phyloP scores from a whole-genome alignment of 1,284 basidiomycete genomes.

The Hemileia vastatrix region DNA sequence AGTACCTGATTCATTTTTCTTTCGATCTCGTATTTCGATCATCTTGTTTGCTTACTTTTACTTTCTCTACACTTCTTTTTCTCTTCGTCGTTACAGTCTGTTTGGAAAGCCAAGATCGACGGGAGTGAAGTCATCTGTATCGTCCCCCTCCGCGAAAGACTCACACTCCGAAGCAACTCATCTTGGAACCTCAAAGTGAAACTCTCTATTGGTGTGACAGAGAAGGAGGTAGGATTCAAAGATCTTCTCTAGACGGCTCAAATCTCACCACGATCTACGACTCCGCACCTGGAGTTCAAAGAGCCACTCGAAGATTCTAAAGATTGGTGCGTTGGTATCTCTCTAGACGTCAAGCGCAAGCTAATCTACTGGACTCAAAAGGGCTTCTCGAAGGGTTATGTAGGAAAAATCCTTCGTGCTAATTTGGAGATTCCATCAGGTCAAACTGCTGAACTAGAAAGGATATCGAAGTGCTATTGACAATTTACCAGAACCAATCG shows the following conservation, averaged over 20 bases:
- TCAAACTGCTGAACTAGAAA: too few relatives aligned
- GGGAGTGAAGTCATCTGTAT: too few relatives aligned
- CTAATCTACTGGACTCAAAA: slow-evolving; percentile 19
- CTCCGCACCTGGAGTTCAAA: slow-evolving; percentile 2
- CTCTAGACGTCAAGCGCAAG: slow-evolving; percentile 1
- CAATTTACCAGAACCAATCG: too few relatives aligned
- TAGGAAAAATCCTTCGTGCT: slow-evolving; percentile 8
- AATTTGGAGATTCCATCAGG: too few relatives aligned
- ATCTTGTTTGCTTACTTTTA: too few relatives aligned
- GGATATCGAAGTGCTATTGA: too few relatives aligned
- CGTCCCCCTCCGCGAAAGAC: too few relatives aligned
- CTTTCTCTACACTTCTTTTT: too few relatives aligned
- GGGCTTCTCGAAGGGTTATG: neutral
- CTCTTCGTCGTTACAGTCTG: too few relatives aligned
- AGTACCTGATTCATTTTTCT: neutral
- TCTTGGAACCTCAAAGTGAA: neutral
- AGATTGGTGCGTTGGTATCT: slow-evolving; percentile 8
- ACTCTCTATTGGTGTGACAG: slow-evolving; percentile 20
- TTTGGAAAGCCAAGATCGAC: too few relatives aligned
- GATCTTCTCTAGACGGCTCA: neutral
- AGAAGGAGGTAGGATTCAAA: slow-evolving; percentile 7
- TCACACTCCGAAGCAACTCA: too few relatives aligned
- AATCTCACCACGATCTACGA: slow-evolving; percentile 15
- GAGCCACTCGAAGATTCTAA: neutral
- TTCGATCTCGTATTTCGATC: neutral